Evolutionary conservation across 345 rosid species (phyloP).

Genomic region (Capsella bursapastoris): DNA sequence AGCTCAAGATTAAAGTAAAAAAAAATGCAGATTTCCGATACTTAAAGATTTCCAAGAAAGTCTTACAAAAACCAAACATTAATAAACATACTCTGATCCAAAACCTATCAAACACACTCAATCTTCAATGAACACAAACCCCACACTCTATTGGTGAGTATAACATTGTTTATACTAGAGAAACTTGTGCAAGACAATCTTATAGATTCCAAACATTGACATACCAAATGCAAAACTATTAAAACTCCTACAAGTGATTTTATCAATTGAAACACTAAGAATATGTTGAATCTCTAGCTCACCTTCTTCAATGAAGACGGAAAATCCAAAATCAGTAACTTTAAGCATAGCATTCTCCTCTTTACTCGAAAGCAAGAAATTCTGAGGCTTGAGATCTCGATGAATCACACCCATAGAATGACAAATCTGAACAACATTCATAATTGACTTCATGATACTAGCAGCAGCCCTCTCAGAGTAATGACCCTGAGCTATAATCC

Average conservation of each 20-base stretch:
- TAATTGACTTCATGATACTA: constrained; percentile 58
- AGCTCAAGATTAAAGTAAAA: not conserved
- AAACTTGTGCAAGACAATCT: constrained; percentile 2
- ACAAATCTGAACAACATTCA: constrained; percentile 80
- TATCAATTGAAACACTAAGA: not conserved
- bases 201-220: not conserved
- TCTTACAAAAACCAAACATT: not conserved
- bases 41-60: not conserved
- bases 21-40: not conserved
- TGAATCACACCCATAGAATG: constrained; percentile 93
- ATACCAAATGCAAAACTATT: not conserved
- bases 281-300: not conserved
- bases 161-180: not conserved
- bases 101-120: not conserved
- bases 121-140: too few species aligned
- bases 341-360: constrained; percentile 69
- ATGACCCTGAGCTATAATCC: constrained; percentile 76
- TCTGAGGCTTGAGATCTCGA: constrained; percentile 91
- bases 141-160: not conserved
- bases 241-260: not conserved
- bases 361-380: constrained; percentile 78
- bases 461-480: constrained; percentile 87
- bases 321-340: constrained; percentile 84
- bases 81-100: not conserved
- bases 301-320: constrained; percentile 90